Evolutionary conservation across 1,284 basidiomycete species (phyloP).

Genomic region (Fomitopsis betulina): DNA sequence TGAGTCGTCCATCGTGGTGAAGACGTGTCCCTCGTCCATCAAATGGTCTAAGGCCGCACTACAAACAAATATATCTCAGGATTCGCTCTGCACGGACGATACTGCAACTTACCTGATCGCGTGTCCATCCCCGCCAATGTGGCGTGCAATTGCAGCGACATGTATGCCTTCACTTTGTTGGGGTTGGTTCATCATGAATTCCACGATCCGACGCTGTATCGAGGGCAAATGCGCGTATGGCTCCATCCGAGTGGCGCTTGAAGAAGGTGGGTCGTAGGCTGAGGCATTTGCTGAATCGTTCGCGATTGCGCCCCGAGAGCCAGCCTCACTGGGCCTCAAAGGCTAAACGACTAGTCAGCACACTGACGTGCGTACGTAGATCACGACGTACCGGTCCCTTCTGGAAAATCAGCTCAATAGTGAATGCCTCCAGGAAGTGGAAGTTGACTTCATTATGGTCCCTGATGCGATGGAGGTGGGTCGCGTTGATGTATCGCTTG

Average conservation of each 20-base stretch:
- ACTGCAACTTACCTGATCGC: constrained; percentile 34
- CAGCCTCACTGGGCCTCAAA: constrained; percentile 22
- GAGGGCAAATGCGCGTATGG: constrained; percentile 37
- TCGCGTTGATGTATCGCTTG: constrained; percentile 80
- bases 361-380: not conserved
- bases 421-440: constrained; percentile 62
- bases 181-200: constrained; percentile 35
- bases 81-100: not conserved
- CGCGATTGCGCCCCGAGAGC: constrained; percentile 2
- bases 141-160: constrained; percentile 38
- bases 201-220: constrained; percentile 47
- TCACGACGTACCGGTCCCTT: constrained; percentile 30
- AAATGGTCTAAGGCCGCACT: constrained; percentile 48
- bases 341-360: constrained; percentile 17
- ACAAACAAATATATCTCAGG: not conserved
- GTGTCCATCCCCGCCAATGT: constrained; percentile 24
- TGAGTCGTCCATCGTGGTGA: constrained; percentile 48
- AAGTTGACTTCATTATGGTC: constrained; percentile 84
- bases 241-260: constrained; percentile 17
- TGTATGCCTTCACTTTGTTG: constrained; percentile 42
- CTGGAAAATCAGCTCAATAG: constrained; percentile 40
- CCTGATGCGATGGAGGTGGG: constrained; percentile 62
- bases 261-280: constrained; percentile 29
- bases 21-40: constrained; percentile 53
- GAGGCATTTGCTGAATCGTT: constrained; percentile 15